Evolutionary conservation across 2,329 filamentous ascomycete species (phyloP), one percentile per base, ranked within the genome.

Genomic region (Talaromyces piceae): DNA sequence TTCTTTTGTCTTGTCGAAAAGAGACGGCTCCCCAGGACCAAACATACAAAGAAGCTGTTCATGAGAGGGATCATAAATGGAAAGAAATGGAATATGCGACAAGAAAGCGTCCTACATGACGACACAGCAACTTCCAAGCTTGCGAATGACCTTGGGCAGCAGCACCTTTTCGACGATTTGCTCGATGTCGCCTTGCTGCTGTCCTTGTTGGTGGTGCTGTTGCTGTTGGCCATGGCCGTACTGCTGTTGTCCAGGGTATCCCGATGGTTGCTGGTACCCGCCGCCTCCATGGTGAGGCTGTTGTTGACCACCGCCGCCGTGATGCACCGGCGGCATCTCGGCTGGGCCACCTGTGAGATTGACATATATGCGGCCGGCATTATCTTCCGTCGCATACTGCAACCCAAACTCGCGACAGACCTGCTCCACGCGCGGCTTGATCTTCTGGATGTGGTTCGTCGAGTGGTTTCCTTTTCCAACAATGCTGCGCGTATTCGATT

Each of bases 401-500:
- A 98, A 75, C 0, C 91, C 88, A 41, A 95, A 71, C 66, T 96
- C 86, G 45, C 76, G 79, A 69, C 91, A 95, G 45, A 97, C 77
- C 66, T 87, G 79, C 73, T 97, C 91, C 41, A 97, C 89, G 55
- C 87, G 80, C n/a, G 93, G 93, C 73, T 95, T 96, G 69, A 98
- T 84, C 77, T 93, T 96, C 70, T 95, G 89, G 22, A 97, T 78
- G 62, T 93, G 86, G 58, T 84, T 80, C 8, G 73, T 75, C 47
- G 83, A 88, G 73, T 98, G 93, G 67, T 94, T 93, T 3, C 93
- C 93, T 71, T 91, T 95, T 63, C 93, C 93, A 26, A 97, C 91
- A 63, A 98, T 96, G 37, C 77, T 80, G 53, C 44, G 31, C 30
- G n/a, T n/a, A n/a, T 20, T 37, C 9, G 5, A 7, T 37, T 16